These are phyloP conservation scores for Ziziphus jujuba DNA, from an alignment of 306 rosid species.

Conservation along the genomic window DNA sequence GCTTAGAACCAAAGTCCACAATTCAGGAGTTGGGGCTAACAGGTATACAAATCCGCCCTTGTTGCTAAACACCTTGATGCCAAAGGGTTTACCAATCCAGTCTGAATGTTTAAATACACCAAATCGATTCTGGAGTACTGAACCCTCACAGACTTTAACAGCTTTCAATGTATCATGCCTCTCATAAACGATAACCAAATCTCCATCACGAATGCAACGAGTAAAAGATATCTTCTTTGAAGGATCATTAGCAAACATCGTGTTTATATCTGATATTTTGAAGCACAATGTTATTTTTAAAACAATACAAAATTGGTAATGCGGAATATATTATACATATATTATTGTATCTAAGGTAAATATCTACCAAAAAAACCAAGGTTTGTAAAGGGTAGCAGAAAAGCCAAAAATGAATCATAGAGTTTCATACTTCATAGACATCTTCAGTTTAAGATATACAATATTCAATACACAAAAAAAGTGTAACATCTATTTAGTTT, in stretches of 20 bases:
- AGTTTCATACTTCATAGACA: no score
- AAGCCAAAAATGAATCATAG: no score
- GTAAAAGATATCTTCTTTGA: conserved; percentile 59
- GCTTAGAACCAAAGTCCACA: conserved; percentile 84
- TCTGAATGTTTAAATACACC: conserved; percentile 81
- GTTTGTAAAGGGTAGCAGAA: no score
- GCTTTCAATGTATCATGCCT: conserved; percentile 79
- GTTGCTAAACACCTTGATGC: conserved; percentile 73
- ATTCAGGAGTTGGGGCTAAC: conserved; percentile 85
- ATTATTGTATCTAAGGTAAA: no score
- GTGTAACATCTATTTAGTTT: no score
- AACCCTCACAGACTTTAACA: conserved; percentile 55
- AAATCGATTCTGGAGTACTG: conserved; percentile 74
- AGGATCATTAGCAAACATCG: conserved; percentile 59
- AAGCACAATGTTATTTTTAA: no score
- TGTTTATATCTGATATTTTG: conserved; percentile 4
- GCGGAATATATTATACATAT: no score
- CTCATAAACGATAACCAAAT: conserved; percentile 78
- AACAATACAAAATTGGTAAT: no score
- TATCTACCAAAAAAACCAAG: no score
- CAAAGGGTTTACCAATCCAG: conserved; percentile 90
- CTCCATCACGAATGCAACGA: conserved; percentile 52
- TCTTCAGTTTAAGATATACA: no score
- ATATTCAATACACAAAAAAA: no score
- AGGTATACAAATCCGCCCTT: conserved; percentile 82